Evolutionary conservation across 805 yeast species (phyloP).

Genomic region (Vanderwaltozyma yarrowii): DNA sequence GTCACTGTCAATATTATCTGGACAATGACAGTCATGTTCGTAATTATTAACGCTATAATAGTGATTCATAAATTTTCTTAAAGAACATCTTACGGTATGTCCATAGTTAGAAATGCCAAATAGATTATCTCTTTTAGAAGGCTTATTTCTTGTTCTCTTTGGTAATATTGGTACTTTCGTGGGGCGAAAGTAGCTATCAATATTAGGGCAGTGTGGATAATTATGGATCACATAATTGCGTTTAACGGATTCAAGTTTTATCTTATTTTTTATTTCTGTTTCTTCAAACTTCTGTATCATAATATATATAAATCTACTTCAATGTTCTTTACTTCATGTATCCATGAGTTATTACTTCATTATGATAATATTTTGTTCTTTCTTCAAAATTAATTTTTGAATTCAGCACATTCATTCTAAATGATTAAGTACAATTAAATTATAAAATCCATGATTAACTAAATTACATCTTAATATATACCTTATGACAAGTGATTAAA

Average conservation of each 20-base stretch:
- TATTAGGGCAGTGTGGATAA: background rate
- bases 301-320: no score
- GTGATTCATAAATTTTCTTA: conserved; percentile 1
- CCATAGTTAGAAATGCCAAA: no score
- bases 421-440: no score
- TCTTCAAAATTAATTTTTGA: no score
- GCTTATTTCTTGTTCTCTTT: background rate
- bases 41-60: background rate
- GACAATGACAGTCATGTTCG: background rate
- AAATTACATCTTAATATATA: no score
- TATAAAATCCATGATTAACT: no score
- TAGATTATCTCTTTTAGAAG: background rate
- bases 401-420: no score
- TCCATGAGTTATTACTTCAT: background rate
- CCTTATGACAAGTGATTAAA: no score
- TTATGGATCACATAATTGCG: no score
- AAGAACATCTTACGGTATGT: conserved; percentile 1
- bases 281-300: background rate
- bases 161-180: background rate
- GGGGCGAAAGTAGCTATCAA: background rate
- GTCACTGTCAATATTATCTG: no score
- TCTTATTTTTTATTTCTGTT: background rate
- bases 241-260: background rate
- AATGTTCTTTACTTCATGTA: background rate
- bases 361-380: no score